Evolutionary conservation across 495 filamentous ascomycete species (phyloP), one percentile per base, ranked within the genome.

Genomic region (Penicillium arizonense): DNA sequence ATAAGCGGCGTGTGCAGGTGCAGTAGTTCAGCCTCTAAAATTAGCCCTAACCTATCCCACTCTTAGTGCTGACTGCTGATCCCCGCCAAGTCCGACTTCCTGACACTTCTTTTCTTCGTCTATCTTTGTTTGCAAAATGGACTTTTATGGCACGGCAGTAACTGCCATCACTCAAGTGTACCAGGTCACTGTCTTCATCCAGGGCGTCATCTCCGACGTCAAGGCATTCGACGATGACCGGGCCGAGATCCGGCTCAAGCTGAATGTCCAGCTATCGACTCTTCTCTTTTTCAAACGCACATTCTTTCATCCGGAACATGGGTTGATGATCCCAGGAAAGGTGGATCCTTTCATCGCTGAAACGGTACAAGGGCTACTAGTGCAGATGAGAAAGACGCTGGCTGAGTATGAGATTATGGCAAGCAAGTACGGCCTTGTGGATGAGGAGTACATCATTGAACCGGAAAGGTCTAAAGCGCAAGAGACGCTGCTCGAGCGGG

Each of bases 141-240:
- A 63, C 33, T 36, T 63, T 13, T 63, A 63, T 39, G 56, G 56
- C 9, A 63, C 60, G 16, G 59, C 59, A 7, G 40, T 44, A 5
- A 60, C 56, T 8, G 60, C 50, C 18, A 56, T 60, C 12, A 56
- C 53, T 20, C 56, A 63, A 33, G 44, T 57, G n/a, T 56, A 56
- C 28, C 48, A 56, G 16, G 57, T 60, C 21, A 60, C 60, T 3
- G 50, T 63, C n/a, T 63, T 63, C 38, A 60, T 63, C 34, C 49
- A 60, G 36, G 60, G 60, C 14, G 48, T 63, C 32, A 52, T 63
- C 21, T 53, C 57, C 32, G 57, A 59, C 45, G 38, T 57, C 47
- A 57, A 60, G 42, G 12, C 53, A n/a, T 60, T 56, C 32, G 60
- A 60, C 23, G 60, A 63, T 24, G 56, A 63, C 45, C 56, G 57